Base-by-base conservation (phyloP, 1,284 basidiomycete genomes). In the Cutaneotrichosporon cyanovorans region DNA sequence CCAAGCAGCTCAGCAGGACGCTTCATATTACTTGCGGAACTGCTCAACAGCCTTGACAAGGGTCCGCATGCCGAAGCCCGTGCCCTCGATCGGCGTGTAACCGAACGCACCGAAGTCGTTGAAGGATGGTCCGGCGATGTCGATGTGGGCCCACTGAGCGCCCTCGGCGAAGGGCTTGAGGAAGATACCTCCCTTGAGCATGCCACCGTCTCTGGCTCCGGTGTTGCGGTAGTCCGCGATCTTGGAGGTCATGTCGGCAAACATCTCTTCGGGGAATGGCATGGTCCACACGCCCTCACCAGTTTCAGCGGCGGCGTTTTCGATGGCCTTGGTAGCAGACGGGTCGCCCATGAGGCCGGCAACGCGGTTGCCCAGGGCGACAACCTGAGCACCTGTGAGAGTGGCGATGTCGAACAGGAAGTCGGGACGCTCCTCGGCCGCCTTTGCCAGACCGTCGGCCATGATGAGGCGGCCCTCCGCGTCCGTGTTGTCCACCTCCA, bases 381-480 rank as follows among this genome's bases (percentile, higher is more conserved):
- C 34, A 22, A 36, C 33, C 11, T 21, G 15, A 5, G 41, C 41
- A 14, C 32, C 32, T n/a, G 41, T 42, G 6, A 42, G 21, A 15
- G 40, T 41, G 12, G 40, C 40, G 30, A 41, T 31, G 30, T 41
- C 40, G n/a, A 42, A 34, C 19, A 42, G 23, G 7, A 48, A 20
- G 23, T 48, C 42, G 18, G 47, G 47, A 18, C 43, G 23, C 18
- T 36, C 40, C 3, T 42, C 41, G n/a, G 19, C 41, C 19, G 46
- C 46, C 4, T 28, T 22, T 11, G 39, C 33, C 9, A 52, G 46
- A 7, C 50, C 42, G 21, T 52, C 46, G 15, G 42, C 50, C 32
- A 52, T 34, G 40, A 52, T 43, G 23, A 50, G 48, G 5, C 48
- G 48, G 34, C 48, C 48, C 40, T 50, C 48, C 18, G 48, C 48